Percentiles rank a stretch among this genome's conserved stretches.
Evolutionary conservation across 139 green algal species (phyloP).

Genomic region (Chlorella sorokiniana): DNA sequence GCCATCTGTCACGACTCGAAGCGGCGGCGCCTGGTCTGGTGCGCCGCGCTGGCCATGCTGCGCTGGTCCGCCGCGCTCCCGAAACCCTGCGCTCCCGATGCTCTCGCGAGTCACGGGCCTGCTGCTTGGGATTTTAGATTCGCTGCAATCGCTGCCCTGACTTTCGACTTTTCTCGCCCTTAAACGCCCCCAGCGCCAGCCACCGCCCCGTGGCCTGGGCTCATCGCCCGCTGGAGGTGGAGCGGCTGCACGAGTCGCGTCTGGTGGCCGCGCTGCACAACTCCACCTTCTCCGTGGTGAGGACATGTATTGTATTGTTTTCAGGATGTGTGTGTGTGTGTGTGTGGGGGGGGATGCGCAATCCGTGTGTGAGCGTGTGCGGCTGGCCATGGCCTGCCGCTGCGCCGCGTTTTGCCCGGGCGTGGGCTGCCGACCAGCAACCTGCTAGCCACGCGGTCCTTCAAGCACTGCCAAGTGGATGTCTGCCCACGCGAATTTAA

Average conservation of each 20-base stretch:
- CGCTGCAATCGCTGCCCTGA: background rate
- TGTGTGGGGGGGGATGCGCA: no score
- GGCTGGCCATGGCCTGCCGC: no score
- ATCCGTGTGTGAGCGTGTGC: background rate
- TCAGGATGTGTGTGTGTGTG: background rate
- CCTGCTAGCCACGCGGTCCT: no score
- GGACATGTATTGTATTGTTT: background rate
- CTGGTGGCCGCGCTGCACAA: conserved; percentile 71
- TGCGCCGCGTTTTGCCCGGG: no score
- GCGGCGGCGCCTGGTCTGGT: conserved; percentile 63
- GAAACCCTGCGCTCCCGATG: no score
- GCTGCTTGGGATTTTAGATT: background rate
- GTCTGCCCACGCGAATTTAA: background rate
- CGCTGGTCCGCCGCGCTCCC: no score
- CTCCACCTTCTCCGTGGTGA: conserved; percentile 61
- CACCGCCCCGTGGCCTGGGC: background rate
- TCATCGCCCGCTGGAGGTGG: conserved; percentile 8
- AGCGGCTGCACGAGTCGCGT: conserved; percentile 11
- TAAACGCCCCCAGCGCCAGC: background rate
- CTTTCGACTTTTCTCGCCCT: background rate
- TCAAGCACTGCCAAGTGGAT: no score
- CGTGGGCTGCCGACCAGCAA: no score
- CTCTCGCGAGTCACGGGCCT: conserved; percentile 49
- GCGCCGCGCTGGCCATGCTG: no score
- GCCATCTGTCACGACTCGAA: conserved; percentile 69